These are phyloP conservation scores for Senna siamea DNA, from an alignment of 306 rosid genomes.

Conservation along the genomic window DNA sequence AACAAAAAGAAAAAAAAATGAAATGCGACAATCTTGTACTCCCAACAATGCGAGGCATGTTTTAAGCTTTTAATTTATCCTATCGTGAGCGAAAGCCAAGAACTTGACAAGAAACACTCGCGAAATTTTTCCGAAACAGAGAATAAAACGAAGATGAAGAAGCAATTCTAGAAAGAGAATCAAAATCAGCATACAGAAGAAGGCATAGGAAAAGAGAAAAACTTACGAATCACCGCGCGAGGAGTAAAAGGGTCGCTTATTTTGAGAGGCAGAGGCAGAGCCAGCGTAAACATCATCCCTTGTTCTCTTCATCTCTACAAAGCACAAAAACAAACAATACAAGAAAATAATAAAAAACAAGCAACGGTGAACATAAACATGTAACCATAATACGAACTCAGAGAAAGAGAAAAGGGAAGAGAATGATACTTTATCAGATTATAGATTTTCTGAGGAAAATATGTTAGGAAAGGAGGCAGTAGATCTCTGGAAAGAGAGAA, in stretches of 20 bases:
- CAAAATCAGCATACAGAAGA: slow-evolving; percentile 7
- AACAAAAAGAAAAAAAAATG: slow-evolving; percentile 6
- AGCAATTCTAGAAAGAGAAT: not conserved
- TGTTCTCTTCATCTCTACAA: slow-evolving; percentile 46
- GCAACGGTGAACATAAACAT: not conserved
- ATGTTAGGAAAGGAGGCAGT: not conserved
- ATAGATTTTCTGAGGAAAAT: not conserved
- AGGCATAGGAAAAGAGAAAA: not conserved
- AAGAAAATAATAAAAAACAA: not conserved
- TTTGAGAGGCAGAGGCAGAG: slow-evolving; percentile 37
- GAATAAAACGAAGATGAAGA: not conserved
- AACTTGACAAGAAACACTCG: not conserved
- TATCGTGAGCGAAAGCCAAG: not conserved
- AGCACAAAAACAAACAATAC: not conserved
- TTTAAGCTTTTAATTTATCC: not conserved
- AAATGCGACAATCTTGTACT: not conserved
- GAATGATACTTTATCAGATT: not conserved
- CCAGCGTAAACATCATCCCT: slow-evolving; percentile 43
- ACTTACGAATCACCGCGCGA: slow-evolving; percentile 50
- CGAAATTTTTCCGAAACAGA: not conserved
- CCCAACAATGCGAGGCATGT: slow-evolving; percentile 21
- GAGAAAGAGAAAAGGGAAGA: not conserved
- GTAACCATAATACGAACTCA: not conserved
- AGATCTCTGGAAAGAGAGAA: not conserved
- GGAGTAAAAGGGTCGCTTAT: slow-evolving; percentile 45